A percentile compares a stretch with the other conserved stretches of the same genome.
phyloP scores from a whole-genome alignment of 2,329 filamentous ascomycete genomes.

The Calycina herbarum region DNA sequence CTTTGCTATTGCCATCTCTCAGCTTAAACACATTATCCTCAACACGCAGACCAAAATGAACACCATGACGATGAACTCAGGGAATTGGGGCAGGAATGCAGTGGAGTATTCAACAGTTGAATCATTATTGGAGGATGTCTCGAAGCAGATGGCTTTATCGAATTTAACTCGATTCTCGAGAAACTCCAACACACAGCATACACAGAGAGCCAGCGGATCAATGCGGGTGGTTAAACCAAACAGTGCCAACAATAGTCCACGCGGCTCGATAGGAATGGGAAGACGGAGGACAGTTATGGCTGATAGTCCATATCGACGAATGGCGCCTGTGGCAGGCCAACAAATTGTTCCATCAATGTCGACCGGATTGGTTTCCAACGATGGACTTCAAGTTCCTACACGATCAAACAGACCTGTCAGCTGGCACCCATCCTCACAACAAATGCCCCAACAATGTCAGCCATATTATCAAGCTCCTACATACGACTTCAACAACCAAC shows the following conservation, averaged over 20 bases:
- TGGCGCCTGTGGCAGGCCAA: constrained; percentile 38
- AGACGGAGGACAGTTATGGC: constrained; percentile 59
- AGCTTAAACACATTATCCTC: constrained; percentile 12
- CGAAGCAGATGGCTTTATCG: constrained; percentile 51
- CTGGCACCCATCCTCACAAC: constrained; percentile 70
- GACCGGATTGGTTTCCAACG: constrained; percentile 43
- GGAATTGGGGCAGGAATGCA: constrained; percentile 25
- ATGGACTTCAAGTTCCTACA: constrained; percentile 34
- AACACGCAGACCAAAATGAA: constrained; percentile 6
- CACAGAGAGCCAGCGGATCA: constrained; percentile 39
- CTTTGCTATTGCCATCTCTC: constrained; percentile 12
- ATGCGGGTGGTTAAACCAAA: constrained; percentile 65
- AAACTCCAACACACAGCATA: constrained; percentile 50
- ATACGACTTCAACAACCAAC: constrained; percentile 37
- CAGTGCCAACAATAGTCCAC: constrained; percentile 69
- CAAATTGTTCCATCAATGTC: constrained; percentile 47
- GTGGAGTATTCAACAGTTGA: constrained; percentile 43
- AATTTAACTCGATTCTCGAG: constrained; percentile 50
- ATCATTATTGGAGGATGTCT: constrained; percentile 51
- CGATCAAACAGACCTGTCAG: constrained; percentile 62
- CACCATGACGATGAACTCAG: constrained; percentile 32
- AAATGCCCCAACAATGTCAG: constrained; percentile 36
- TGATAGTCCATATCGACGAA: constrained; percentile 40
- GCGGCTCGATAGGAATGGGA: constrained; percentile 49
- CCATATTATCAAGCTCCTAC: constrained; percentile 41